Base-by-base conservation (phyloP, 73 alveolate species). In the Stentor coeruleus region DNA sequence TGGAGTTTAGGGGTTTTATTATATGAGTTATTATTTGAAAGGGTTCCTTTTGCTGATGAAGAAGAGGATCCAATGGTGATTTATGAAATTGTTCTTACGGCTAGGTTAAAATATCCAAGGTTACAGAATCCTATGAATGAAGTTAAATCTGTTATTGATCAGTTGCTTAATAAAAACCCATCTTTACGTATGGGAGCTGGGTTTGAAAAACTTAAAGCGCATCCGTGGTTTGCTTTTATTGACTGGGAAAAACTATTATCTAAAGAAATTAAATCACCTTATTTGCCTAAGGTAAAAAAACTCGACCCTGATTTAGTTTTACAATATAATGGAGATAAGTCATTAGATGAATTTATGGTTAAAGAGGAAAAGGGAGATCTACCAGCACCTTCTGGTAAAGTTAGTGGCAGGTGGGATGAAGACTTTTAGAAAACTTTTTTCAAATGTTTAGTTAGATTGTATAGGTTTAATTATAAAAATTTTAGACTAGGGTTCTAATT, bases 1-100 rank as follows among this genome's bases (percentile, higher is more conserved):
- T 88, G 94, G 94, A 82, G 90, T n/a, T 81, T 88, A 35, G 94
- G 90, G 31, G 38, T 85, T 58, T 80, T 88, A 33, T 28, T 88
- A n/a, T 88, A 83, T 85, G 94, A 88, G 81, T 85, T 88, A 66
- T 74, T 88, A 35, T 88, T 88, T 73, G 94, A 90, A 39, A 20
- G 38, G 26, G 41, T 85, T 36, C 94, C 94, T 77, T 88, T 88
- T 42, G 94, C 92, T 11, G 85, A 84, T 66, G 77, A 85, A 42
- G 94, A 77, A 38, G 89, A 88, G 72, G 94, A 88, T 41, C 94
- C 94, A 3, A 41, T 74, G 30, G 60, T 74, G 55, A 72, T 88
- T 35, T 88, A 88, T 84, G 83, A 31, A 2, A 14, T 33, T 39
- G 38, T 75, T 38, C 39, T 75, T 33, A 35, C 26, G 38, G 30